Conservation (phyloP, 2,329 filamentous ascomycete genomes). For the Neofusicoccum sp. region DNA sequence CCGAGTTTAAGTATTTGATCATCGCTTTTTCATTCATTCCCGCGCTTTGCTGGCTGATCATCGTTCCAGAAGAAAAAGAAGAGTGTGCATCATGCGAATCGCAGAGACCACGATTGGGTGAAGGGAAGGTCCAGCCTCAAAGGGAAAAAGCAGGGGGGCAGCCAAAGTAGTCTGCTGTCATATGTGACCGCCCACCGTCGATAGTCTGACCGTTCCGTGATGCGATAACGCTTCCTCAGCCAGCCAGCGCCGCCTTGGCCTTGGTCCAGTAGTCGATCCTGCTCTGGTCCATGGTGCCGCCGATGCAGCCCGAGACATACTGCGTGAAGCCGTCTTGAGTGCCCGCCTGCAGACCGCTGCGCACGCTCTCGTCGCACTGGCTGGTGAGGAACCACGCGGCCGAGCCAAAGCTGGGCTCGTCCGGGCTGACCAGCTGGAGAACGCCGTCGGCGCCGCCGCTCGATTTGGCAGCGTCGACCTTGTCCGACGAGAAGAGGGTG, state of each 20-base stretch:
- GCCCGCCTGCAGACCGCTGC: constrained; percentile 46
- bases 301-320: constrained; percentile 45
- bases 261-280: constrained; percentile 15
- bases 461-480: constrained; percentile 31
- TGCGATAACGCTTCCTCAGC: neutral
- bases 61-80: neutral
- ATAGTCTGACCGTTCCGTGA: neutral
- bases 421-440: constrained; percentile 50
- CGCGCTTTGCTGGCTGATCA: neutral
- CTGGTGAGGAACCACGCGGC: constrained; percentile 62
- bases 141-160: neutral
- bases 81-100: neutral
- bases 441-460: constrained; percentile 44
- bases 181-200: neutral
- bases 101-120: neutral
- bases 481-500: constrained; percentile 37
- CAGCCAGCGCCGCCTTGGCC: constrained; percentile 9
- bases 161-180: neutral
- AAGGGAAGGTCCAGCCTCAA: neutral
- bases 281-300: constrained; percentile 11
- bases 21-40: neutral
- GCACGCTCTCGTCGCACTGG: constrained; percentile 50
- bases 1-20: neutral
- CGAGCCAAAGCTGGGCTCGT: constrained; percentile 55
- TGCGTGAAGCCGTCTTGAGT: constrained; percentile 50